These are phyloP conservation scores for Aspergillus versicolor DNA, from an alignment of 2,329 filamentous ascomycete genomes.

Conservation along the genomic window DNA sequence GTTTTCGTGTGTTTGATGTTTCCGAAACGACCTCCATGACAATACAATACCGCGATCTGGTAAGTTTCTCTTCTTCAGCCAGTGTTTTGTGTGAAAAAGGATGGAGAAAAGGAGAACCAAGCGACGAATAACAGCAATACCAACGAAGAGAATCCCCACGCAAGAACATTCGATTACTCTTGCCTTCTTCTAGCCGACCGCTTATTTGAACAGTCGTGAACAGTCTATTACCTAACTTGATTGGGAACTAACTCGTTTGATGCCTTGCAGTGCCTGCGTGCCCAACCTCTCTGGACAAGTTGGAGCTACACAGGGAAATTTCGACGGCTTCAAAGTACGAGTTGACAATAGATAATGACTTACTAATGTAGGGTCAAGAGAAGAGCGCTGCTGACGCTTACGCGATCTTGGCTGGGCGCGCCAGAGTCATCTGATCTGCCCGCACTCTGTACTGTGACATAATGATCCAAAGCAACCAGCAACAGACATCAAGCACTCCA, in stretches of 20 bases:
- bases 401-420: too few relatives aligned
- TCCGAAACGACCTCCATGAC: not conserved
- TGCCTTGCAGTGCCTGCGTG: not conserved
- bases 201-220: not conserved
- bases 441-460: not conserved
- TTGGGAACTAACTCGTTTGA: not conserved
- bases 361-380: not conserved
- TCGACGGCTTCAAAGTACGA: not conserved
- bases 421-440: not conserved
- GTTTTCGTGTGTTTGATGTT: not conserved
- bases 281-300: not conserved
- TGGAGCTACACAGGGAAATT: too few relatives aligned
- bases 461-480: not conserved
- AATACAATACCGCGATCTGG: not conserved
- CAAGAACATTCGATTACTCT: slow-evolving; percentile 2
- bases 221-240: not conserved
- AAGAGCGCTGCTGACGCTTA: not conserved
- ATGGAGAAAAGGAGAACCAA: not conserved
- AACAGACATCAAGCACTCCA: not conserved
- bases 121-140: not conserved
- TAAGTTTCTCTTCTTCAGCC: not conserved
- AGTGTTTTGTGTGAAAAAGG: not conserved
- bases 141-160: not conserved
- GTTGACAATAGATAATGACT: not conserved
- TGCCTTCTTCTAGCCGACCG: not conserved